Base-by-base conservation (phyloP, 1,139 yeast genomes). In the Zhuliangozyma parablackwelliae region DNA sequence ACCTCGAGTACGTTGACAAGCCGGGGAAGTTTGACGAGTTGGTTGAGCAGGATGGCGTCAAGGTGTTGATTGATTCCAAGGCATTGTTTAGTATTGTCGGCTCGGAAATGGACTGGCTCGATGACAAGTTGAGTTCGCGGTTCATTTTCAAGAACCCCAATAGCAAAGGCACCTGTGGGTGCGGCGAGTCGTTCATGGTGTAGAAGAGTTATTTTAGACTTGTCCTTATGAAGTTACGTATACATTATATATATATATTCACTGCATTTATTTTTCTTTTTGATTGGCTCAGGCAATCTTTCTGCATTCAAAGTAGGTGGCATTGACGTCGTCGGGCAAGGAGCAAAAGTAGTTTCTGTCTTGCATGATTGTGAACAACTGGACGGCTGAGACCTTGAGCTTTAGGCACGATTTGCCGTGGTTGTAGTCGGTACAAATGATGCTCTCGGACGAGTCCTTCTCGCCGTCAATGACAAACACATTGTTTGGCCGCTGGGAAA, bases 101-200 rank as follows among this genome's bases (percentile, higher is more conserved):
- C 1, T 84, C 95, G 4, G 96, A 89, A 62, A 92, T 92, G 98
- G 98, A 92, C 63, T 92, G 97, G 96, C 71, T 87, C 41, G 97
- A 92, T 55, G 97, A 92, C 57, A 89, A 88, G 61, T 69, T 92
- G 46, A 78, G 90, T 28, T 82, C 95, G 12, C 77, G 95, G 55
- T 92, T 92, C 59, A 88, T 92, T 28, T 92, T 92, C 69, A 82
- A 75, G 61, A 92, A 92, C 61, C 98, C 98, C 43, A 92, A 92
- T 62, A 84, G 95, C 33, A 92, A 90, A 67, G 97, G 97, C 26
- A 86, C 96, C 38, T 92, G 98, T 64, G 98, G 98, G 12, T 92
- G 98, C 61, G 98, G 97, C 39, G 98, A 92, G 65, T 87, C 96
- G 6, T 92, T 92, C 60, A 90, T 90, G 97, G 96, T 89, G 7